Conservation (phyloP, 176 grass and related monocot species). For the Dactylis glomerata region DNA sequence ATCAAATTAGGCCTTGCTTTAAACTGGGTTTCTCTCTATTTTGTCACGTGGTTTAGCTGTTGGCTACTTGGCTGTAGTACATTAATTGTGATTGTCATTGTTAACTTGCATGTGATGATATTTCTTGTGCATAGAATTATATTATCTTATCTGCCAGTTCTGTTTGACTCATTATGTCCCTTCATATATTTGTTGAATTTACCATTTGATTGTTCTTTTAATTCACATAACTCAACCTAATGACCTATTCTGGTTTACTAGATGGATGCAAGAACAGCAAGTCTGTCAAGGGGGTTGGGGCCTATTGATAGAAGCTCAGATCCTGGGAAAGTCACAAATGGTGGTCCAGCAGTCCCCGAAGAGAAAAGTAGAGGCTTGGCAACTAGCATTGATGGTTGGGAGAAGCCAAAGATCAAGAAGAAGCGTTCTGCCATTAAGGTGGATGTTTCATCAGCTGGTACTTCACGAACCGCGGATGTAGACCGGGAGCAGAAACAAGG, state of each 20-base stretch:
- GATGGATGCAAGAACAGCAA: slow-evolving; percentile 68
- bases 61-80: background rate
- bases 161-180: background rate
- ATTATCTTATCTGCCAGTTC: background rate
- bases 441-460: slow-evolving; percentile 46
- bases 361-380: slow-evolving; percentile 62
- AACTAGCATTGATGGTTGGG: slow-evolving; percentile 68
- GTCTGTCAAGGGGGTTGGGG: slow-evolving; percentile 46
- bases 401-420: slow-evolving; percentile 87
- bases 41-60: slow-evolving; percentile 1
- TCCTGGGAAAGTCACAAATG: slow-evolving; percentile 55
- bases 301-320: slow-evolving; percentile 65
- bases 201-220: background rate
- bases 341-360: slow-evolving; percentile 39
- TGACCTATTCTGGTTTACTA: slow-evolving; percentile 48
- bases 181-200: background rate
- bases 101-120: slow-evolving; percentile 21
- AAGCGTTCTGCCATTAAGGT: slow-evolving; percentile 78
- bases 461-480: slow-evolving; percentile 51
- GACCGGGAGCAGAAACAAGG: slow-evolving; percentile 70
- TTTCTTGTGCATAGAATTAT: slow-evolving; percentile 20
- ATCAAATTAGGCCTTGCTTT: background rate
- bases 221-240: slow-evolving; percentile 9
- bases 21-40: background rate
- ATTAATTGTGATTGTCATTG: slow-evolving; percentile 15